Conservation (phyloP, 176 grass and related monocot species). For the Guadua angustifolia region DNA sequence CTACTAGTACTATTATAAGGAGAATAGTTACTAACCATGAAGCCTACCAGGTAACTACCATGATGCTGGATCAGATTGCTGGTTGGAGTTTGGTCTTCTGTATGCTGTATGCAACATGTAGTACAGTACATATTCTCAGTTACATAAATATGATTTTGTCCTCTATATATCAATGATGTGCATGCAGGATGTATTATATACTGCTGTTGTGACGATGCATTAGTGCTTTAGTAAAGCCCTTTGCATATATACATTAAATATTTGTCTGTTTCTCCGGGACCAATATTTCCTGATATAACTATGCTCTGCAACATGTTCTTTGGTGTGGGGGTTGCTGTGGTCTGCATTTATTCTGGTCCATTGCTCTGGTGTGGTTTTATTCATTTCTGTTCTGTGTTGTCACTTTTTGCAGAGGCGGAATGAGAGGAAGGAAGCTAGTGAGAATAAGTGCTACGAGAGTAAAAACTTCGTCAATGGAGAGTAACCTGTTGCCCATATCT, state of each 20-base stretch:
- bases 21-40: conserved; percentile 98
- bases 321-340: conserved; percentile 18
- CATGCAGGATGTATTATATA: conserved; percentile 27
- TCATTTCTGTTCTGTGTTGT: conserved; percentile 26
- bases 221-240: conserved; percentile 5
- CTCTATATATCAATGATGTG: conserved; percentile 28
- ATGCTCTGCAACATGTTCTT: background rate
- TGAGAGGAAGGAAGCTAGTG: conserved; percentile 98
- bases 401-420: conserved; percentile 79
- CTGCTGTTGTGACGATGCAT: conserved; percentile 28
- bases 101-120: background rate
- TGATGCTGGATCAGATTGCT: conserved; percentile 1
- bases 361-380: conserved; percentile 34
- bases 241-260: conserved; percentile 37
- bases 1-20: conserved; percentile 95
- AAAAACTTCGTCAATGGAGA: conserved; percentile 82
- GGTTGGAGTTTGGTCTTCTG: background rate
- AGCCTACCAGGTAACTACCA: conserved; percentile 76
- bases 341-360: conserved; percentile 43
- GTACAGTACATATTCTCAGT: background rate
- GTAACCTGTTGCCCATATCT: conserved; percentile 44
- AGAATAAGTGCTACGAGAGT: conserved; percentile 87
- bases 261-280: conserved; percentile 7
- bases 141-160: conserved; percentile 26
- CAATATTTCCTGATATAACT: conserved; percentile 23